A percentile compares a stretch with the other conserved stretches of the same genome.
Conservation (phyloP, 371 early-diverging fungal species). For the Phascolomyces articulosus region DNA sequence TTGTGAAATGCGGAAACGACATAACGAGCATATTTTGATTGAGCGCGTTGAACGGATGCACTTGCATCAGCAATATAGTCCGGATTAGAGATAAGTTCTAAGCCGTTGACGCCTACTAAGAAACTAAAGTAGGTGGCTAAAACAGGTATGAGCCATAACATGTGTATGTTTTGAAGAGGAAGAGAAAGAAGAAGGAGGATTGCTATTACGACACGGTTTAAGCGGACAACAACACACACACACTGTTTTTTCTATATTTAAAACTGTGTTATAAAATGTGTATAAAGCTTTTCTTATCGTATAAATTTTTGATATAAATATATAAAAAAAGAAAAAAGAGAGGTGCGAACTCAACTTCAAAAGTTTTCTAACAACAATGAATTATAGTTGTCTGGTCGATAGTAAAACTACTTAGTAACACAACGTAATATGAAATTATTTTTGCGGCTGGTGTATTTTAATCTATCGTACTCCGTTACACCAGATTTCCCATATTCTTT, state of each 20-base stretch:
- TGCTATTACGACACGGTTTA: no score
- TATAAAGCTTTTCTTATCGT: no score
- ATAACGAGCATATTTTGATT: slow-evolving; percentile 20
- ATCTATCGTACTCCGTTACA: not conserved
- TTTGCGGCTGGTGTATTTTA: not conserved
- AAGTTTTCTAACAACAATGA: no score
- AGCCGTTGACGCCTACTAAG: not conserved
- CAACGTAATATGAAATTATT: not conserved
- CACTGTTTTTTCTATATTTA: no score
- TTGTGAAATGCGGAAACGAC: not conserved
- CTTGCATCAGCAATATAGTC: slow-evolving; percentile 17
- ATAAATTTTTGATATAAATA: no score
- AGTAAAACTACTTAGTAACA: not conserved
- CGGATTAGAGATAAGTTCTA: not conserved
- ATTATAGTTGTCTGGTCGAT: no score
- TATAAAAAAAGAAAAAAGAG: no score
- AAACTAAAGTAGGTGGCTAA: not conserved
- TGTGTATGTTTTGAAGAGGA: not conserved
- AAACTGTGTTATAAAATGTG: no score
- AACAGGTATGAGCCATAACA: not conserved
- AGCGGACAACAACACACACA: no score
- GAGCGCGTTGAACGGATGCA: slow-evolving; percentile 15
- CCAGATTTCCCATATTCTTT: not conserved
- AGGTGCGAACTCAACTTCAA: no score
- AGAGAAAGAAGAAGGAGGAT: no score